phyloP scores from a whole-genome alignment of 148 eudicot species.

The Cornus controversa region DNA sequence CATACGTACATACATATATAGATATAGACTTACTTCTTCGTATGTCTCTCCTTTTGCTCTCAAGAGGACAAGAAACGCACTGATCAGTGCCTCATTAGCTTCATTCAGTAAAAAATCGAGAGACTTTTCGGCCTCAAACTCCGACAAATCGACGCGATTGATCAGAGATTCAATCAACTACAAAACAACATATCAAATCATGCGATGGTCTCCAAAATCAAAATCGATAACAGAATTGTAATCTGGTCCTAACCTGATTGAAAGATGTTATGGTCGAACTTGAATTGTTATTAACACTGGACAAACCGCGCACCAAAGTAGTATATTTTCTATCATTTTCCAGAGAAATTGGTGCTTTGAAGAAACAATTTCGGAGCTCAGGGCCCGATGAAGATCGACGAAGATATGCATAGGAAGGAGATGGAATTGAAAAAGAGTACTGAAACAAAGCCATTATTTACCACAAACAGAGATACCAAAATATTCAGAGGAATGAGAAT shows the following conservation, averaged over 20 bases:
- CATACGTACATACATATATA: neutral
- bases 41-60: constrained; percentile 98
- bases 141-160: constrained; percentile 60
- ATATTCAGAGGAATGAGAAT: too few species aligned
- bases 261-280: constrained; percentile 36
- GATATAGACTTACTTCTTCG: constrained; percentile 59
- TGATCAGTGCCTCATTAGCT: constrained; percentile 77
- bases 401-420: neutral
- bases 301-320: constrained; percentile 19
- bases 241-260: constrained; percentile 35
- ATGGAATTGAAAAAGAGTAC: neutral
- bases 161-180: constrained; percentile 82
- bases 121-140: constrained; percentile 67
- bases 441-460: neutral
- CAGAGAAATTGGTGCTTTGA: neutral
- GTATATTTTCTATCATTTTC: neutral
- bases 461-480: neutral
- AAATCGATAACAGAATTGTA: neutral
- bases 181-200: constrained; percentile 5
- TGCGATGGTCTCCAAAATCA: neutral
- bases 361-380: neutral
- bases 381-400: neutral
- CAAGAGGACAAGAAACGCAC: constrained; percentile 91
- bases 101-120: constrained; percentile 70
- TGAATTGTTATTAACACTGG: constrained; percentile 14